Evolutionary conservation across 192 early-diverging fungal genomes (phyloP).

Genomic region (Gigaspora rosea): DNA sequence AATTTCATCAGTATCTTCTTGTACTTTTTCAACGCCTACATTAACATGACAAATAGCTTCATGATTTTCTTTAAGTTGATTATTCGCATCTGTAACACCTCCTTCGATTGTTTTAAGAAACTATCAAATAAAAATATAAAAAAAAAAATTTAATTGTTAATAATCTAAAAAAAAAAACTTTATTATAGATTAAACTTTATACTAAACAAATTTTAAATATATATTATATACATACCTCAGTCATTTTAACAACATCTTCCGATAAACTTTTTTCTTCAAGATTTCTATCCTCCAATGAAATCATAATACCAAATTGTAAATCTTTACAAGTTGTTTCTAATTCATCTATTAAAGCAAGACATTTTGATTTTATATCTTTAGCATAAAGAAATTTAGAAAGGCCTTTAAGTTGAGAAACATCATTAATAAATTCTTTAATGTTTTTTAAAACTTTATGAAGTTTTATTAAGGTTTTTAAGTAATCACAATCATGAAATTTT

Average conservation of each 20-base stretch:
- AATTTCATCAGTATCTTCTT: not conserved
- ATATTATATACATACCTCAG: conserved; percentile 1
- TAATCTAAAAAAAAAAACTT: no score
- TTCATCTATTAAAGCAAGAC: not conserved
- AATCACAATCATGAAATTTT: not conserved
- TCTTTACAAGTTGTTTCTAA: not conserved
- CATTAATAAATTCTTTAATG: conserved; percentile 7
- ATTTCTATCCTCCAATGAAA: conserved; percentile 8
- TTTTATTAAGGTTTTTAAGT: not conserved
- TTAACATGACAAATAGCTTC: no score
- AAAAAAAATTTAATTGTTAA: not conserved
- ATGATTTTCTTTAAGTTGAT: no score
- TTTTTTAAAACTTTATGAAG: conserved; percentile 17
- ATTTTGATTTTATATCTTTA: not conserved
- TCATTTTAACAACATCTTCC: not conserved
- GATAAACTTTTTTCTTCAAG: not conserved
- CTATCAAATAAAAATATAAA: no score
- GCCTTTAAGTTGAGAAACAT: conserved; percentile 18
- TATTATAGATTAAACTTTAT: no score
- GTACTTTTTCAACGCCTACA: not conserved
- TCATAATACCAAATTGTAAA: not conserved
- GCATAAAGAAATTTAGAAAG: conserved; percentile 2
- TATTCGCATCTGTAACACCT: not conserved
- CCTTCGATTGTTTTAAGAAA: conserved; percentile 2
- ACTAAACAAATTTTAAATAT: no score